Percentiles rank a stretch among this genome's conserved stretches.
Evolutionary conservation across 371 early-diverging fungal species (phyloP).

Genomic region (Mortierella sp.): DNA sequence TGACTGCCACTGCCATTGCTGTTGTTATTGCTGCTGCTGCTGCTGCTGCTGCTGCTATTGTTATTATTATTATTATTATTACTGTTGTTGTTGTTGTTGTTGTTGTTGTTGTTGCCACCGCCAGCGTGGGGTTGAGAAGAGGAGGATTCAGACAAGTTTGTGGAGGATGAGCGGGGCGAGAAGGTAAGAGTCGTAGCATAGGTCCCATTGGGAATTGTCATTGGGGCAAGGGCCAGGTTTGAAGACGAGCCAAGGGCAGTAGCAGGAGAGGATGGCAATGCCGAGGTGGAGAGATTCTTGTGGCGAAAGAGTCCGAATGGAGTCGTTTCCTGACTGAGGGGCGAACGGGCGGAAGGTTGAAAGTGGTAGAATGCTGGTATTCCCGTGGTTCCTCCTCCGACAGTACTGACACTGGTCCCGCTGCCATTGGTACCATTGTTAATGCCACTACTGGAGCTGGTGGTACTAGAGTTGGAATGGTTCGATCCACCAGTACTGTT

Average conservation of each 20-base stretch:
- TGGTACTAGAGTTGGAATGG: slow-evolving; percentile 28
- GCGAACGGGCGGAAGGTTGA: slow-evolving; percentile 50
- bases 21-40: background rate
- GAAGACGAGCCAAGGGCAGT: slow-evolving; percentile 28
- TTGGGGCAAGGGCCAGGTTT: slow-evolving; percentile 27
- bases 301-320: slow-evolving; percentile 53
- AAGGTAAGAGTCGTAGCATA: slow-evolving; percentile 14
- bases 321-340: slow-evolving; percentile 50
- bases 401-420: background rate
- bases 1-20: background rate
- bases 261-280: slow-evolving; percentile 29
- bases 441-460: slow-evolving; percentile 14
- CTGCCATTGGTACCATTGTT: slow-evolving; percentile 12
- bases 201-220: too few species aligned
- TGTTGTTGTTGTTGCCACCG: too few species aligned
- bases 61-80: slow-evolving; percentile 9
- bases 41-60: slow-evolving; percentile 8
- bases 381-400: slow-evolving; percentile 3
- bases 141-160: slow-evolving; percentile 27
- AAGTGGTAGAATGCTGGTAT: slow-evolving; percentile 28
- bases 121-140: too few species aligned
- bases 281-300: slow-evolving; percentile 51
- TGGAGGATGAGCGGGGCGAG: slow-evolving; percentile 41
- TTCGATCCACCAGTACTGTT: too few species aligned
- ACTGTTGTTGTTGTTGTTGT: background rate